Percentiles rank a stretch among this genome's conserved stretches.
These are phyloP conservation scores for Metschnikowia cubensis DNA, from an alignment of 805 yeast genomes.

Conservation along the genomic window DNA sequence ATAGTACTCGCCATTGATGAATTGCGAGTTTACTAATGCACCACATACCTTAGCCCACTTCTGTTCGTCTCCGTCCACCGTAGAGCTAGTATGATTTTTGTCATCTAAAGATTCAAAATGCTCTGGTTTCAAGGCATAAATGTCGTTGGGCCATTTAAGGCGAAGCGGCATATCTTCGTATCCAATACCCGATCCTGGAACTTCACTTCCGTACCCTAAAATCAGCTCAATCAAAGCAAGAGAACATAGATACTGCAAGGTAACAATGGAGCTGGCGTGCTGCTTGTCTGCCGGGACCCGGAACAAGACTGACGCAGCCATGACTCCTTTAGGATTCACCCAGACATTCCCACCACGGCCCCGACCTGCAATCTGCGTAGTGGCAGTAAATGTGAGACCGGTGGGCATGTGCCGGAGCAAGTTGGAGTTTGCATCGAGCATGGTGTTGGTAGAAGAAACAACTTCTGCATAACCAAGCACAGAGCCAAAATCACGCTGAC, in stretches of 20 bases:
- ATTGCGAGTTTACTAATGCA: conserved; percentile 74
- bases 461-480: conserved; percentile 78
- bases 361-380: conserved; percentile 83
- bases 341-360: conserved; percentile 95
- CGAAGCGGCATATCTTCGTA: conserved; percentile 74
- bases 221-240: conserved; percentile 81
- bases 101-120: conserved; percentile 32
- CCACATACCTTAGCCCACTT: conserved; percentile 80
- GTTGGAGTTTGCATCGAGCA: conserved; percentile 68
- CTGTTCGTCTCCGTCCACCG: conserved; percentile 53
- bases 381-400: conserved; percentile 68
- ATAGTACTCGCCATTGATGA: conserved; percentile 54
- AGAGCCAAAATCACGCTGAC: conserved; percentile 50
- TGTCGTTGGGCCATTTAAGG: conserved; percentile 96
- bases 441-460: conserved; percentile 78
- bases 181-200: conserved; percentile 42
- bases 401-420: conserved; percentile 60
- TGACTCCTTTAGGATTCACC: conserved; percentile 91
- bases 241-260: conserved; percentile 80
- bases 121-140: conserved; percentile 71
- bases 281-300: conserved; percentile 48
- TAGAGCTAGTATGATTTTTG: conserved; percentile 29
- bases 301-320: conserved; percentile 73
- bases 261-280: conserved; percentile 58
- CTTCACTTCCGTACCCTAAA: conserved; percentile 46